These are phyloP conservation scores for Aspergillus chevalieri DNA, from an alignment of 2,329 filamentous ascomycete genomes.

Conservation along the genomic window DNA sequence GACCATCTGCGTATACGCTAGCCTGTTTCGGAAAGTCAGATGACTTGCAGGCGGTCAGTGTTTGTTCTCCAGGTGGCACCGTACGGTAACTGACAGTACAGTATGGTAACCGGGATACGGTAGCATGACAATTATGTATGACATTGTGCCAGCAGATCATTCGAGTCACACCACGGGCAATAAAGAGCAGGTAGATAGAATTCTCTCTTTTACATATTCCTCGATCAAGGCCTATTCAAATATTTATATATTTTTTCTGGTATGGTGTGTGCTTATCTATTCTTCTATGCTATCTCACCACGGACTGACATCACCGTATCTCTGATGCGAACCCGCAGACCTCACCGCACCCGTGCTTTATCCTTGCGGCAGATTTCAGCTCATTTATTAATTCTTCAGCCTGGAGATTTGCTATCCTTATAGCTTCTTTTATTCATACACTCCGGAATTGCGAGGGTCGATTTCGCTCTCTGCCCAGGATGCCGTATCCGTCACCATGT, in stretches of 20 bases:
- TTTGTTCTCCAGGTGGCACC: neutral
- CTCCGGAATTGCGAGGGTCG: neutral
- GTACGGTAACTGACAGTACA: neutral
- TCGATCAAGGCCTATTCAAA: too few relatives aligned
- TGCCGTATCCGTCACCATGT: slow-evolving; percentile 23
- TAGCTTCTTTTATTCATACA: neutral
- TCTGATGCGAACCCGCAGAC: neutral
- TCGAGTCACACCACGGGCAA: too few relatives aligned
- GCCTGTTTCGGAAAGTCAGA: neutral
- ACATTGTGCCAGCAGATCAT: too few relatives aligned
- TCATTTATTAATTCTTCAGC: neutral
- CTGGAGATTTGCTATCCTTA: neutral
- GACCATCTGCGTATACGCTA: slow-evolving; percentile 1
- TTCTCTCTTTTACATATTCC: too few relatives aligned
- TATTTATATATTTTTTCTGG: too few relatives aligned
- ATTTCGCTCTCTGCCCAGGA: slow-evolving; percentile 15
- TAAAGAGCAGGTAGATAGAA: too few relatives aligned
- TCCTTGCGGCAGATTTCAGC: neutral
- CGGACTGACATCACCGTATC: neutral
- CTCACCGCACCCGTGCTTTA: neutral
- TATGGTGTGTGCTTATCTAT: too few relatives aligned
- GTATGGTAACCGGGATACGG: neutral
- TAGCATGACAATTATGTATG: neutral
- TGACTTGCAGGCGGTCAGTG: neutral
- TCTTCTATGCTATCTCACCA: too few relatives aligned